Base-by-base conservation (phyloP, 2,329 filamentous ascomycete species). In the Fusarium sp. region DNA sequence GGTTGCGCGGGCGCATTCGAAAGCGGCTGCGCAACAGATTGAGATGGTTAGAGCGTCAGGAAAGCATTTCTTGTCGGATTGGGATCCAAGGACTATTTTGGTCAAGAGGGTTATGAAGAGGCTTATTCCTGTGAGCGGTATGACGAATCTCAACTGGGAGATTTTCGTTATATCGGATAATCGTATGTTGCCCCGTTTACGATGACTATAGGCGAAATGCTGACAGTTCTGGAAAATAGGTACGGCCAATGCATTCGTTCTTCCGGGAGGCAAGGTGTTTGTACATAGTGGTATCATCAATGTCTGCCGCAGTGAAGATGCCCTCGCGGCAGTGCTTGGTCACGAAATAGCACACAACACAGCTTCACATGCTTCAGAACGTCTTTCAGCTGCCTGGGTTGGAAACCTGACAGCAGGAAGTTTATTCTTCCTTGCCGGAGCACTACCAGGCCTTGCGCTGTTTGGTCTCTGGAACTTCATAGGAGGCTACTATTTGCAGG, bases 331-430 rank as follows among this genome's bases (percentile, higher is more conserved):
- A 2, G 91, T 95, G 4, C 83, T 95, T 16, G 91, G 91, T 16
- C 92, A 94, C 79, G 92, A 94, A 81, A 92, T 94, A 65, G 91
- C 92, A 20, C 92, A 95, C 77, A 92, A 91, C 67, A 85, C 92
- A 18, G 91, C 91, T 1, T 86, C 88, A 60, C 91, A 94, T 76
- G 81, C 86, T 9, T 89, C 86, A 20, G 92, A 95, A 83, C 84
- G 87, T 32, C 81, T 88, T 74, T 88, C 85, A 14, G 82, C 83
- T 41, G 81, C 82, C 49, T 83, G 87, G 65, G 84, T 86, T n/a
- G 80, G 81, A 61, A 87, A 85, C 54, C 79, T 88, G 25, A 79
- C 88, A 30, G 78, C 85, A 13, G 85, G 83, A 25, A 85, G 83
- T 49, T 65, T 85, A 27, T 82, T 88, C 61, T 77, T 87, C 60